Evolutionary conservation across 2,329 filamentous ascomycete species (phyloP), one percentile per base, ranked within the genome.

Genomic region (Tolypocladium sp.): DNA sequence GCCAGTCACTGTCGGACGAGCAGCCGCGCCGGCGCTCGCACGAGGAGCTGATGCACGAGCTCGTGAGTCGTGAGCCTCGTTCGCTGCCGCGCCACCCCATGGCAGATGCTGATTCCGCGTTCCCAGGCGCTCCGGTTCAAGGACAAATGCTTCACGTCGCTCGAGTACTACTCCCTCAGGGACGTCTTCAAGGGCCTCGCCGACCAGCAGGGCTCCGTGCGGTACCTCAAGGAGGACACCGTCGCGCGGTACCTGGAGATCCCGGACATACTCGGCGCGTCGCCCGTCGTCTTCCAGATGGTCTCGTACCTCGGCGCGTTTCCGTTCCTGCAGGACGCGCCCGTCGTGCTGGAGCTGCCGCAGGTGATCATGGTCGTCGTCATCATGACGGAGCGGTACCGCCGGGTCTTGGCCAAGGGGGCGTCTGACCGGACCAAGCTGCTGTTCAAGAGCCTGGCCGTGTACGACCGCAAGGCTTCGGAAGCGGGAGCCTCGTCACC

Each of bases 81-180:
- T 9, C 10, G 25, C 37, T 20, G 15, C 30, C 55, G 25, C 17
- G 30, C 52, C 35, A 22, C 46, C 30, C 17, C 9, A 9, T 13
- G 17, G 20, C 30, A 52, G 30, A 52, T 52, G 49, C 49, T 52
- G 49, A 52, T 52, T 13, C 30, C 4, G 49, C 30, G 20, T 33
- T 25, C 27, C 54, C 52, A 88, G 85, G 84, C 84, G 63, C 73
- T 76, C 58, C 82, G 76, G 65, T 91, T 91, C 69, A 87, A 84
- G 58, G 81, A 84, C 60, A 87, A 85, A 67, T 89, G 86, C 73
- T 91, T 89, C 72, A 85, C 85, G 0, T 80, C 85, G 1, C 78
- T 91, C 59, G 89, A 92, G 71, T 76, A 90, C 37, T 90, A 89
- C 72, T 89, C 83, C 38, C 84, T 90, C 72, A 87, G 86, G 65